Conservation (phyloP, 352 stramenopile species). For the Halophytophthora batemanensis region DNA sequence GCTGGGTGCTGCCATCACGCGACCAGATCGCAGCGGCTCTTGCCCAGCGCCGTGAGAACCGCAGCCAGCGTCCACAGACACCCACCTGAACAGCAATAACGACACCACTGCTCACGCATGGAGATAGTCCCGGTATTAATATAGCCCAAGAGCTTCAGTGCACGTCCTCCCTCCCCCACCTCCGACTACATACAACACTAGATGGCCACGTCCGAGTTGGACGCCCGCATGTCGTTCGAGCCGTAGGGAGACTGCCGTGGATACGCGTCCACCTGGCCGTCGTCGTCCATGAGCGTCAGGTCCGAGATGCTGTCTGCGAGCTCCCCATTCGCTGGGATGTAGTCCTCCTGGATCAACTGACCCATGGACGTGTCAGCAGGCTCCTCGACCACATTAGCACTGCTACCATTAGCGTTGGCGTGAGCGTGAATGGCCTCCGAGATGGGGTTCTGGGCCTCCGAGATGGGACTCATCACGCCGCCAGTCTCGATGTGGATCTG, state of each 20-base stretch:
- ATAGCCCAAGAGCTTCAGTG: too few relatives aligned
- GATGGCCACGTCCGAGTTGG: slow-evolving; percentile 31
- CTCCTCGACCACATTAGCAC: slow-evolving; percentile 15
- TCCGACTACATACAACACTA: too few relatives aligned
- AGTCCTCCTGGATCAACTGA: slow-evolving; percentile 67
- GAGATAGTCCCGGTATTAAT: too few relatives aligned
- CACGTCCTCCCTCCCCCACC: too few relatives aligned
- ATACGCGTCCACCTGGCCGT: slow-evolving; percentile 24
- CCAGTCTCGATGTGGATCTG: slow-evolving; percentile 68
- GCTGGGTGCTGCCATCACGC: slow-evolving; percentile 65
- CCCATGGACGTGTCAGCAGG: slow-evolving; percentile 14
- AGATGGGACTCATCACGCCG: slow-evolving; percentile 34
- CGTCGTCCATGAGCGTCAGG: slow-evolving; percentile 47
- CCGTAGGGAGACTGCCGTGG: slow-evolving; percentile 21
- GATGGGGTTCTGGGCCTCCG: slow-evolving; percentile 5
- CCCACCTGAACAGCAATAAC: too few relatives aligned
- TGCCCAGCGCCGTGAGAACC: slow-evolving; percentile 14
- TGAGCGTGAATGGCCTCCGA: too few relatives aligned
- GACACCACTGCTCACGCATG: too few relatives aligned
- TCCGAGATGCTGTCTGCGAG: slow-evolving; percentile 48
- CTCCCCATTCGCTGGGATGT: slow-evolving; percentile 61
- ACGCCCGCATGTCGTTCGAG: slow-evolving; percentile 23
- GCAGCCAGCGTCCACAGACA: background rate
- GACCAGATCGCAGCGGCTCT: slow-evolving; percentile 53
- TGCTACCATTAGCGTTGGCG: slow-evolving; percentile 5